Evolutionary conservation across 2,329 filamentous ascomycete genomes (phyloP).

Genomic region (Fusarium verticillioides): DNA sequence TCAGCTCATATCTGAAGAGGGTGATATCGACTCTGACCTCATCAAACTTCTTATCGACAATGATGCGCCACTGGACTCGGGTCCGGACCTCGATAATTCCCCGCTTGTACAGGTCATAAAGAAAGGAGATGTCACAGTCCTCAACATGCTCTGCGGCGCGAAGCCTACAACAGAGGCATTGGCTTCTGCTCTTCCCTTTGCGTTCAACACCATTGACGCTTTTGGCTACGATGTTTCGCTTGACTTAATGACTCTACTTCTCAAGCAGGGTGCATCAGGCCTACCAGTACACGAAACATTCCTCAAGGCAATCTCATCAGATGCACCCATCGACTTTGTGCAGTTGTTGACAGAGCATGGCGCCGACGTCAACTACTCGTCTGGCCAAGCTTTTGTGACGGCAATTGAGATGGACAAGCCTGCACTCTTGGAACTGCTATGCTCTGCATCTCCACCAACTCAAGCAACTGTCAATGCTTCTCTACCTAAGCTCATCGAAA

Average conservation of each 20-base stretch:
- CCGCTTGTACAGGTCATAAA: neutral
- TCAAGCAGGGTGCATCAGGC: constrained; percentile 2
- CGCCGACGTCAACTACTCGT: neutral
- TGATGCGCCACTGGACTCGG: neutral
- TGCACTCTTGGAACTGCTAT: neutral
- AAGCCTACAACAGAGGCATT: neutral
- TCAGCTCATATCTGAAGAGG: neutral
- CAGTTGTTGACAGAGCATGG: neutral
- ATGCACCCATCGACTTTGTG: neutral
- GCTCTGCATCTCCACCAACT: neutral
- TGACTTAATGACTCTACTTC: neutral
- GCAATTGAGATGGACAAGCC: neutral
- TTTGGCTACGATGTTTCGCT: neutral
- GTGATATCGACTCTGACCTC: neutral
- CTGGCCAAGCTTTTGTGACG: neutral
- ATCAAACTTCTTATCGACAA: constrained; percentile 6
- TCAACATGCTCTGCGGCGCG: neutral
- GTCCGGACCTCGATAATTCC: neutral
- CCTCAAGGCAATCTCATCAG: neutral
- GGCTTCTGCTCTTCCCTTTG: neutral
- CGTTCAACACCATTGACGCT: neutral
- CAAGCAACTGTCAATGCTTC: neutral
- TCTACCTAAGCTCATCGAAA: neutral
- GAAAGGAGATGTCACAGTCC: constrained; percentile 1
- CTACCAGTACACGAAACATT: neutral